Evolutionary conservation across 768 basidiomycete species (phyloP).

Genomic region (Crepidotus variabilis): DNA sequence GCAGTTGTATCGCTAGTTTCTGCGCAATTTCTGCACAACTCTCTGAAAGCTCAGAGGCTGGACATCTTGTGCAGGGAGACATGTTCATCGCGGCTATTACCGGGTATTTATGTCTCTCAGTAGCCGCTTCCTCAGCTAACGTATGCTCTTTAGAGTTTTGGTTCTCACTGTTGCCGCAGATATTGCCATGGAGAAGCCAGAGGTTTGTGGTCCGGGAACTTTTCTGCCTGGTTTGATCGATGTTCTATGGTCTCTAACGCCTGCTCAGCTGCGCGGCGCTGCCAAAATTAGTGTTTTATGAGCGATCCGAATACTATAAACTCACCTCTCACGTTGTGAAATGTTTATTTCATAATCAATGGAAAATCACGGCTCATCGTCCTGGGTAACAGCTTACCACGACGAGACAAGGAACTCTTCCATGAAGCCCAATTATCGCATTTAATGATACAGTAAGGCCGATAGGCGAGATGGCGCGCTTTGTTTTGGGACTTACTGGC

Average conservation of each 20-base stretch:
- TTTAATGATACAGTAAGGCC: too few relatives aligned
- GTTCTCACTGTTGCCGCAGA: constrained; percentile 63
- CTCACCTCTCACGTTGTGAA: too few relatives aligned
- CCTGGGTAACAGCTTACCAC: too few relatives aligned
- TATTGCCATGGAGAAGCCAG: constrained; percentile 42
- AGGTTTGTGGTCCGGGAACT: constrained; percentile 59
- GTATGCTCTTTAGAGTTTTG: constrained; percentile 38
- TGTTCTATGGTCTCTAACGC: constrained; percentile 38
- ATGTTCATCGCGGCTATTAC: constrained; percentile 74
- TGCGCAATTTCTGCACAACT: constrained; percentile 59
- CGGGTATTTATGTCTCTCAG: constrained; percentile 48
- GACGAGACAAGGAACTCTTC: too few relatives aligned
- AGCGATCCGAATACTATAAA: too few relatives aligned
- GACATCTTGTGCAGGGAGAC: constrained; percentile 64
- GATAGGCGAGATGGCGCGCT: too few relatives aligned
- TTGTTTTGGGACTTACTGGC: too few relatives aligned
- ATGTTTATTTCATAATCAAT: too few relatives aligned
- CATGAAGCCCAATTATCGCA: too few relatives aligned
- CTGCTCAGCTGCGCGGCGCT: constrained; percentile 25
- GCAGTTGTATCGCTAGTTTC: constrained; percentile 75
- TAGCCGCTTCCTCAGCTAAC: not conserved
- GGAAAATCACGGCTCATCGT: too few relatives aligned
- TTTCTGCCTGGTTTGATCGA: constrained; percentile 66
- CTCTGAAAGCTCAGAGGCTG: constrained; percentile 22
- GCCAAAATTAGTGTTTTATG: constrained; percentile 22